These are phyloP conservation scores for Kurtzmaniella cleridarum DNA, from an alignment of 805 yeast genomes.

Conservation along the genomic window DNA sequence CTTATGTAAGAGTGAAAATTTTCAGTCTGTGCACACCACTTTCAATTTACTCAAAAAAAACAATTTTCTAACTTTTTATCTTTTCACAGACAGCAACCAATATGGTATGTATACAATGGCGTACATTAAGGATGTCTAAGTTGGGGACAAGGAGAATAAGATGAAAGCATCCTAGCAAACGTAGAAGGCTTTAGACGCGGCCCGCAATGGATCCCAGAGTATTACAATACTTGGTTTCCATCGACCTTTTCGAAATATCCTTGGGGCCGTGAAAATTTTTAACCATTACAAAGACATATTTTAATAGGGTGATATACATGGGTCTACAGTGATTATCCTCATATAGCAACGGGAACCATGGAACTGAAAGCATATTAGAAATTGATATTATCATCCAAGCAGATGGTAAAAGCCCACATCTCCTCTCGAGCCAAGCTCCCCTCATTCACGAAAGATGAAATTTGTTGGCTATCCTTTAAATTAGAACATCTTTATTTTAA, in stretches of 20 bases:
- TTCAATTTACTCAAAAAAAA: conserved; percentile 1
- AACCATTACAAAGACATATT: background rate
- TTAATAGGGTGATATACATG: too few species aligned
- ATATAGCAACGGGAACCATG: too few species aligned
- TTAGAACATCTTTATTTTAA: background rate
- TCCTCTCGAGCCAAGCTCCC: too few species aligned
- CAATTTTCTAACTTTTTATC: conserved; percentile 3
- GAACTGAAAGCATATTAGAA: too few species aligned
- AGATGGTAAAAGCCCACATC: too few species aligned
- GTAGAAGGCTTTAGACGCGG: background rate
- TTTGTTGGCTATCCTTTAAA: background rate
- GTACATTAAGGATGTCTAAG: background rate
- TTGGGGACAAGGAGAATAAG: background rate
- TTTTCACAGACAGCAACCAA: conserved; percentile 3
- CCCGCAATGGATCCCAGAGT: too few species aligned
- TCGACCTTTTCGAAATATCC: background rate
- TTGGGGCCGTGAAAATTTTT: background rate
- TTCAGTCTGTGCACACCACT: conserved; percentile 6
- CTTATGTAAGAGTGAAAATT: conserved; percentile 4
- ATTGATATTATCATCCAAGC: too few species aligned
- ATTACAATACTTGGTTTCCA: background rate
- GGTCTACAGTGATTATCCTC: too few species aligned
- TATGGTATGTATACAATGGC: conserved; percentile 4
- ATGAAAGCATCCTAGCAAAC: background rate
- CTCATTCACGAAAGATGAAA: background rate